phyloP scores from a whole-genome alignment of 164 flowering plant species.

The Nymphaea thermarum region DNA sequence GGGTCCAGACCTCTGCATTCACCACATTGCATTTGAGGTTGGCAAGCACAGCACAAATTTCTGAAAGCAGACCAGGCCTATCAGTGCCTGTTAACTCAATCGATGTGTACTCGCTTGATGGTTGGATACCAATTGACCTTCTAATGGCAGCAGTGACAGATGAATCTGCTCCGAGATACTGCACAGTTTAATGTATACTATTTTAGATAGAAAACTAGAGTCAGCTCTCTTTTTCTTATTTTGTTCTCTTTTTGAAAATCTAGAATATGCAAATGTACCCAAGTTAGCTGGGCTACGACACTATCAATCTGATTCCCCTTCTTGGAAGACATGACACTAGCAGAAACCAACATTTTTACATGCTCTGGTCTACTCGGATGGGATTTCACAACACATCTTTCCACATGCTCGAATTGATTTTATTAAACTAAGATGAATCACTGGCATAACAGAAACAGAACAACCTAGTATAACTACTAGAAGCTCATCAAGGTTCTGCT shows the following conservation, averaged over 20 bases:
- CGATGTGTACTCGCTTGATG: slow-evolving; percentile 48
- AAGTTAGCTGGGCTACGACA: background rate
- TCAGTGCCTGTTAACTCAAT: slow-evolving; percentile 83
- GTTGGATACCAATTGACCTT: slow-evolving; percentile 57
- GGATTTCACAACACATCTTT: background rate
- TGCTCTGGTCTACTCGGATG: background rate
- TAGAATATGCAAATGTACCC: background rate
- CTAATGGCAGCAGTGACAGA: slow-evolving; percentile 33
- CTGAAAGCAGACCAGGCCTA: slow-evolving; percentile 84
- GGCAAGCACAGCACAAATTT: slow-evolving; percentile 76
- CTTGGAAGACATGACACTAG: background rate
- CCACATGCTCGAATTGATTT: too few species aligned
- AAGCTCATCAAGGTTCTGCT: too few species aligned
- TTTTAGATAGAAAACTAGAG: background rate
- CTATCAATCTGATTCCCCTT: background rate
- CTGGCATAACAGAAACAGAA: too few species aligned
- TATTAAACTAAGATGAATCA: too few species aligned
- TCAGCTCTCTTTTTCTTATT: background rate
- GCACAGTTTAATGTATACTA: slow-evolving; percentile 7
- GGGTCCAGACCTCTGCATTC: slow-evolving; percentile 92
- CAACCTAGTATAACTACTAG: too few species aligned
- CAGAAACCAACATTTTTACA: background rate
- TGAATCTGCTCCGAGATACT: slow-evolving; percentile 80
- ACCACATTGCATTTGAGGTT: slow-evolving; percentile 84
- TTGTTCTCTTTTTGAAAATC: background rate